Evolutionary conservation across 2,329 filamentous ascomycete species (phyloP).

Genomic region (Alternaria angustiovoidea): DNA sequence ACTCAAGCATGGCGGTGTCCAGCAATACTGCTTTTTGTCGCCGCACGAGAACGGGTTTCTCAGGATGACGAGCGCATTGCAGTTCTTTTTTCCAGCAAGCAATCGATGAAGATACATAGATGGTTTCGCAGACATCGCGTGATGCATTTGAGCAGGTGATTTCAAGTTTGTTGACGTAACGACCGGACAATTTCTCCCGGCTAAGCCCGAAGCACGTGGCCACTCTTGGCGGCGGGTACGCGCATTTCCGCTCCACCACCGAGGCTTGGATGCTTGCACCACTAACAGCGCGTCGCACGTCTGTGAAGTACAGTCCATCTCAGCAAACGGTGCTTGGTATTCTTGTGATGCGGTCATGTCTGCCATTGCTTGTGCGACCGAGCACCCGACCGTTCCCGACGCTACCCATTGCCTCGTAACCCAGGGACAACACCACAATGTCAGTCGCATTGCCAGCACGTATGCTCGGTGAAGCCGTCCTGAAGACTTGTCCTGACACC

Average conservation of each 20-base stretch:
- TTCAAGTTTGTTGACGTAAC: neutral
- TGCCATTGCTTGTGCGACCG: neutral
- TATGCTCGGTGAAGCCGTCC: neutral
- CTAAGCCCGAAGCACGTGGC: constrained; percentile 4
- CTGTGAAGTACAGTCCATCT: neutral
- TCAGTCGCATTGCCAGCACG: neutral
- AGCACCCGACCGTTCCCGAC: neutral
- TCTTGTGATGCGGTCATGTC: neutral
- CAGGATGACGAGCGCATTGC: neutral
- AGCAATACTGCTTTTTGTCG: neutral
- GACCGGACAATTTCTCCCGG: neutral
- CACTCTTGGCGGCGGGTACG: constrained; percentile 7
- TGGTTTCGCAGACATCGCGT: neutral
- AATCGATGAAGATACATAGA: neutral
- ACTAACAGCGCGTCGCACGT: neutral
- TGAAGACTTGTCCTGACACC: neutral
- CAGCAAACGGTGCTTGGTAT: neutral
- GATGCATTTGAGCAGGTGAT: neutral
- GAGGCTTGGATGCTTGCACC: neutral
- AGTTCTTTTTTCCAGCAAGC: neutral
- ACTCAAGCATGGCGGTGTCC: neutral
- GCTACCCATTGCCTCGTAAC: neutral
- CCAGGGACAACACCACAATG: neutral
- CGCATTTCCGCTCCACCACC: constrained; percentile 1
- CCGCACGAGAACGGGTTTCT: neutral